Base-by-base conservation (phyloP, 192 early-diverging fungal species). In the Rhizophagus sp. region DNA sequence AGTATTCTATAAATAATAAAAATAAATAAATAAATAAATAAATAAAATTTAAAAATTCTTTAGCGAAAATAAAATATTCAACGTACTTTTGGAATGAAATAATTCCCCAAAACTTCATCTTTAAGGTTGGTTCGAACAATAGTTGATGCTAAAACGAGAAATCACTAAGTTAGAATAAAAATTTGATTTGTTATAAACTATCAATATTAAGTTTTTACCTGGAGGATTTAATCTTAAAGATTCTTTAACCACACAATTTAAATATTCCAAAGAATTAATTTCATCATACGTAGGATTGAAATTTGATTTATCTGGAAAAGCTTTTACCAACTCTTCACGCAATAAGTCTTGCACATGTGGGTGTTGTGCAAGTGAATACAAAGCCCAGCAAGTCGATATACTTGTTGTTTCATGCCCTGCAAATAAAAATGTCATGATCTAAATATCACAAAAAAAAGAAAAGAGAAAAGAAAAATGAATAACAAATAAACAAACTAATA, bases 341-440 rank as follows among this genome's bases (percentile, higher is more conserved):
- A 91, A 80, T 1, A 71, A 76, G 22, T 80, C 81, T 41, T 91
- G 89, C 19, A 85, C 62, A 0, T 82, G 72, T 12, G 75, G 89
- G 33, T 90, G 24, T 36, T 82, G 71, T 24, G 90, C 85, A n/a
- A 91, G 81, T 57, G 88, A 75, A 67, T 87, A 82, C 25, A 91
- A 82, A 72, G 86, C 83, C 89, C 89, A 91, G 13, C 83, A 84
- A 10, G 86, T 68, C 0, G 86, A 77, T 3, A 84, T 81, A 34
- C 83, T 83, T 0, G 89, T 88, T 2, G 90, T 91, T 81, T 89
- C 89, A 69, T 91, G 90, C 11, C 90, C 90, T 13, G 90, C 90
- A 3, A 27, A 7, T 17, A 73, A 27, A 49, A 73, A 50, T 50
- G 71, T 72, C 70, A 72, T 44, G 6, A 49, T 72, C 39, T 73